Percentiles rank a stretch among this genome's conserved stretches.
These are phyloP conservation scores for Aspergillus chevalieri DNA, from an alignment of 2,329 filamentous ascomycete species.

Conservation along the genomic window DNA sequence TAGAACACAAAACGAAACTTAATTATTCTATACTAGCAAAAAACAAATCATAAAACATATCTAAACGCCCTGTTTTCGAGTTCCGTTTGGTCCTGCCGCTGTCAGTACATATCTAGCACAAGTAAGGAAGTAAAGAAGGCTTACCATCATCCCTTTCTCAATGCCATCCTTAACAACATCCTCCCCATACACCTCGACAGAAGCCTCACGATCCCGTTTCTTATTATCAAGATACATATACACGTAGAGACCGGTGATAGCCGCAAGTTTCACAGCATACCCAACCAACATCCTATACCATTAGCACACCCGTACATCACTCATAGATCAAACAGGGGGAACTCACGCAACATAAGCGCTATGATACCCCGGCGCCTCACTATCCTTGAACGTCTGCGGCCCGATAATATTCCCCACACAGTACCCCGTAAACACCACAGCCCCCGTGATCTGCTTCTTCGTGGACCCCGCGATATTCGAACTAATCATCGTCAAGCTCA, in stretches of 20 bases:
- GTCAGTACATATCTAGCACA: background rate
- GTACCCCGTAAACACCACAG: slow-evolving; percentile 48
- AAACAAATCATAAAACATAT: slow-evolving; percentile 40
- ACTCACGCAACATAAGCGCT: slow-evolving; percentile 24
- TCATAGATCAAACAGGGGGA: background rate
- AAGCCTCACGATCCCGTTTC: slow-evolving; percentile 45
- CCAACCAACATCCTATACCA: slow-evolving; percentile 49
- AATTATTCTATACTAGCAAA: background rate
- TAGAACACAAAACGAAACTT: too few species aligned
- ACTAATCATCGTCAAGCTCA: slow-evolving; percentile 49
- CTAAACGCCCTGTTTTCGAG: slow-evolving; percentile 51
- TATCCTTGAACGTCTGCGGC: slow-evolving; percentile 48
- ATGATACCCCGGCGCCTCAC: slow-evolving; percentile 46
- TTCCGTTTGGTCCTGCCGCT: slow-evolving; percentile 43
- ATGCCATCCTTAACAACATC: slow-evolving; percentile 43
- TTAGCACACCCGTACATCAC: slow-evolving; percentile 2
- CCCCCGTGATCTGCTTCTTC: slow-evolving; percentile 50
- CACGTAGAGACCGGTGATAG: slow-evolving; percentile 47
- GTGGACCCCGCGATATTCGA: slow-evolving; percentile 51
- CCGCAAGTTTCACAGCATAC: slow-evolving; percentile 48
- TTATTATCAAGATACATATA: slow-evolving; percentile 54
- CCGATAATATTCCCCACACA: slow-evolving; percentile 53
- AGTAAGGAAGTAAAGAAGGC: slow-evolving; percentile 2
- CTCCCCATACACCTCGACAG: slow-evolving; percentile 32
- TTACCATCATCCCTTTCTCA: slow-evolving; percentile 49